Base-by-base conservation (phyloP, 805 yeast species). In the Wickerhamiella galacta region DNA sequence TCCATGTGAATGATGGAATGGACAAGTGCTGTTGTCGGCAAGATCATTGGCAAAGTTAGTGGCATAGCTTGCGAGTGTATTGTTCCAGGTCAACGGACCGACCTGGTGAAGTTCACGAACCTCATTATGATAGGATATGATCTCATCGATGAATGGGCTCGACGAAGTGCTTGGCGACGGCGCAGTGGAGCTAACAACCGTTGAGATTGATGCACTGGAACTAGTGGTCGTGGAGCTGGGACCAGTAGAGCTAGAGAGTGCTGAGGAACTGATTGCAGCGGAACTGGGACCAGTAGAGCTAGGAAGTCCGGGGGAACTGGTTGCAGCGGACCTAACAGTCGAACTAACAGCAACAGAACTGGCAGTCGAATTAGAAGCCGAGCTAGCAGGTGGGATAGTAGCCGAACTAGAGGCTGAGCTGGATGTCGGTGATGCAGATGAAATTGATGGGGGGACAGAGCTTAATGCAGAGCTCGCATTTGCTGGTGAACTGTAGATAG, bases 1-100 rank as follows among this genome's bases (percentile, higher is more conserved):
- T 10, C 75, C 73, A 25, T 64, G 60, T 1, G 85, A 73, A 53
- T 79, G 93, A 15, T 57, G 56, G 38, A 80, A 77, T 25, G 62
- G 56, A 52, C 74, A 73, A 12, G 49, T 38, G 29, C 59, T 61
- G 16, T 18, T 25, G 31, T 36, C 37, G 23, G 41, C 32, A 10
- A 49, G 44, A 30, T 36, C 37, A 23, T 37, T 24, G 16, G 82
- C 79, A 45, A 65, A 72, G 28, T 51, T 43, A 44, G 58, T 64
- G 33, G 92, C 87, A 43, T 65, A 66, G 4, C 48, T 37, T 30
- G 70, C 72, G 14, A 74, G 52, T 1, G 55, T 56, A 6, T 53
- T 44, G 38, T 64, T 63, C 92, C 92, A 80, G 1, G 52, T 30
- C 34, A 80, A 51, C 5, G 54, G 55, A 3, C 58, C 31, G 20